These are phyloP conservation scores for Ceratobasidium sp. DNA, from an alignment of 1,284 basidiomycete species.

Conservation along the genomic window DNA sequence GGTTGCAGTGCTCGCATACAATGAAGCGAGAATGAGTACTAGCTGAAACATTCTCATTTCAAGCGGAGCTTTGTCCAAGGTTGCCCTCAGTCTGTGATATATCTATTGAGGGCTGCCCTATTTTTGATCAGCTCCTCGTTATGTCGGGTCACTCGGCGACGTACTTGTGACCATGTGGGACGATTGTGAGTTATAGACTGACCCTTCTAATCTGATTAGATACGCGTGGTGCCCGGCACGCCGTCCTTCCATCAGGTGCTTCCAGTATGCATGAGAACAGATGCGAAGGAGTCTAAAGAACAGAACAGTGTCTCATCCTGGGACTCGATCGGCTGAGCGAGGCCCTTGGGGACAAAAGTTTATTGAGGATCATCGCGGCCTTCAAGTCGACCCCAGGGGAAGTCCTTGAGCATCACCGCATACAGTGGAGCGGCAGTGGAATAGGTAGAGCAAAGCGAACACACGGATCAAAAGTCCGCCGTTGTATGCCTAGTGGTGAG, in stretches of 20 bases:
- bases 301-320: too few relatives aligned
- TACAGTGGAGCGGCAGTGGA: too few relatives aligned
- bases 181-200: too few relatives aligned
- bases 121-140: background rate
- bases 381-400: too few relatives aligned
- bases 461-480: too few relatives aligned
- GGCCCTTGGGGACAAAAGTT: too few relatives aligned
- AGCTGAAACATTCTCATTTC: background rate
- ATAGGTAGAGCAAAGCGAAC: too few relatives aligned
- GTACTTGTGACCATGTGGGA: background rate
- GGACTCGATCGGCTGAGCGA: too few relatives aligned
- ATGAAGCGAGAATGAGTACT: background rate
- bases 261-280: background rate
- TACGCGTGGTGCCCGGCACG: background rate
- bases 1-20: background rate
- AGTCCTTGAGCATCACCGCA: too few relatives aligned
- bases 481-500: too few relatives aligned
- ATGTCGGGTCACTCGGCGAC: conserved; percentile 13
- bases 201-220: background rate
- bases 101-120: background rate
- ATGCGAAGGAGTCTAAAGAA: too few relatives aligned
- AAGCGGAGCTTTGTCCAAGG: background rate
- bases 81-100: background rate
- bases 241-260: background rate
- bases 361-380: too few relatives aligned